Evolutionary conservation across 2,329 filamentous ascomycete genomes (phyloP), one percentile per base, ranked within the genome.

Genomic region (Macrophomina tecta): DNA sequence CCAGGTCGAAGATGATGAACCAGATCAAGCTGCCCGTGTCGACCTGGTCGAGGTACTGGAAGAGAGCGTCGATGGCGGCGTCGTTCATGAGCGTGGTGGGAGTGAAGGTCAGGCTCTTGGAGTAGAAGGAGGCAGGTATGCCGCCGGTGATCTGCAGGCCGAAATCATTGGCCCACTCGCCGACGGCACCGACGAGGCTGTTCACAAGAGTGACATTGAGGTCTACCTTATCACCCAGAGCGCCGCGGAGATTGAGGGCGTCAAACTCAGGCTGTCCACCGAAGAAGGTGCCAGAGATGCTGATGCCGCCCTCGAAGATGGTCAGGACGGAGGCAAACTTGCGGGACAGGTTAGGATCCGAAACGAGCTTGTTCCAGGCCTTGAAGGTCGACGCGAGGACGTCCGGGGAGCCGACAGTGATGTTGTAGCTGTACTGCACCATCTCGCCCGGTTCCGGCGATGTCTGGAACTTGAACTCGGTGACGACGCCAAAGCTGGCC

Each of bases 401-500:
- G 1, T 65, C 60, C 1, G 71, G 58, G 34, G 69, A 69, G 18
- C 75, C 75, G 28, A 69, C 72, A 6, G 73, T 68, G 46, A 78
- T 70, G 64, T 69, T 73, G 70, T 78, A 78, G 4, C 71, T 71
- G 70, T 78, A 79, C 28, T 75, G 70, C 3, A 77, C 73, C 7
- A 75, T 70, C 55, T 75, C 69, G 8, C 69, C 68, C 1, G 77
- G 77, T 67, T 76, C 75, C 30, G 75, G 68, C 64, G 77, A 69
- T 2, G 77, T 79, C 34, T 76, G 74, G 23, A 80, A 72, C 56
- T 76, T 75, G 72, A 79, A 80, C 42, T 79, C 78, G 7, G 76
- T 78, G 32, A 81, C 74, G 67, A 82, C 77, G 18, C 79, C 81
- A 64, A 81, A 82, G 23, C 80, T 77, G 56, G 77, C 77, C 7